Percentiles rank a stretch among this genome's conserved stretches.
phyloP scores from a whole-genome alignment of 176 grass and related monocot species.

The Raddia distichophylla region DNA sequence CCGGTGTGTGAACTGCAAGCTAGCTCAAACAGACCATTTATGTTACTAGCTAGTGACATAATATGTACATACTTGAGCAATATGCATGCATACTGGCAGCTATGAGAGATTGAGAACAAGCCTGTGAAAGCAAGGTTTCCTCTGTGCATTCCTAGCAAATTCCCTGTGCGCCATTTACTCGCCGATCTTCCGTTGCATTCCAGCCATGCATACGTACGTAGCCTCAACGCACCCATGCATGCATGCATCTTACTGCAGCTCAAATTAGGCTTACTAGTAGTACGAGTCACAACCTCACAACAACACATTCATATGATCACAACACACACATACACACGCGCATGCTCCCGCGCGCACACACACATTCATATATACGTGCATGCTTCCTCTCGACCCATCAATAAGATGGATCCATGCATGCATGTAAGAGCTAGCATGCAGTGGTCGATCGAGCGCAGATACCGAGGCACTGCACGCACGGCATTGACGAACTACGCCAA shows the following conservation, averaged over 20 bases:
- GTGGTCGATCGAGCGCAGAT: neutral
- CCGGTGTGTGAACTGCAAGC: too few species aligned
- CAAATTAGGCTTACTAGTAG: neutral
- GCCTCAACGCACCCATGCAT: neutral
- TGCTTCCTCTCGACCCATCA: neutral
- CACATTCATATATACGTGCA: too few species aligned
- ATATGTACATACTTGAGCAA: too few species aligned
- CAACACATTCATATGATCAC: neutral
- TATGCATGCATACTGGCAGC: too few species aligned
- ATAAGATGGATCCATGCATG: neutral
- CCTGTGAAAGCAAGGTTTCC: too few species aligned
- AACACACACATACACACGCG: too few species aligned
- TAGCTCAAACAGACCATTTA: too few species aligned
- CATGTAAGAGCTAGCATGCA: too few species aligned
- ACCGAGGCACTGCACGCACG: neutral
- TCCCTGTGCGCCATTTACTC: neutral
- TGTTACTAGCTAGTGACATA: too few species aligned
- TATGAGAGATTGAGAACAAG: too few species aligned
- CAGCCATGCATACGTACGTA: neutral
- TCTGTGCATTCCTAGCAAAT: neutral
- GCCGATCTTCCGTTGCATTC: neutral
- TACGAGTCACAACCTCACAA: neutral
- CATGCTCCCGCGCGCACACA: too few species aligned
- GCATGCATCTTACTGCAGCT: neutral
- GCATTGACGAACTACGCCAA: neutral